Conservation (phyloP, 139 green algal genomes). For the Pleodorina starrii region DNA sequence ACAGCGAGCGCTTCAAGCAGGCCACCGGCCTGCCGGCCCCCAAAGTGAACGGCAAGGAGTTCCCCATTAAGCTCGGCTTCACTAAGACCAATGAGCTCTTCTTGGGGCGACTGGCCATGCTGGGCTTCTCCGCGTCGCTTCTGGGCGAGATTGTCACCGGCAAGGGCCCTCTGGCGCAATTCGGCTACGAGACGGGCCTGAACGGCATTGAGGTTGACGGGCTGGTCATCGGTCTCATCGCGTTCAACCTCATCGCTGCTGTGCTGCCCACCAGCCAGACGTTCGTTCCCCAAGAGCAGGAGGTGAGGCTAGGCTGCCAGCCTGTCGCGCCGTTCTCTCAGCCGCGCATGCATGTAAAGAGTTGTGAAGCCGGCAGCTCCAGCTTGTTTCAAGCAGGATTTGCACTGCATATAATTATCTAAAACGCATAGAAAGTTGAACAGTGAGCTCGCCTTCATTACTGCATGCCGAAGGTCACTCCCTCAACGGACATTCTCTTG, state of each 20-base stretch:
- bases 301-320: constrained; percentile 12
- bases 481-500: not conserved
- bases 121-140: constrained; percentile 76
- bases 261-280: constrained; percentile 70
- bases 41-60: constrained; percentile 15
- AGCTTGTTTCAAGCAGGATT: not conserved
- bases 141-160: constrained; percentile 77
- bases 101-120: constrained; percentile 84
- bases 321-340: no score
- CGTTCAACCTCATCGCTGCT: constrained; percentile 76
- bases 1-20: constrained; percentile 7
- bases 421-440: no score
- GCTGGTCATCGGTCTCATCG: constrained; percentile 74
- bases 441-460: no score
- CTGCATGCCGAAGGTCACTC: no score
- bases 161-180: constrained; percentile 79
- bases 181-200: constrained; percentile 75
- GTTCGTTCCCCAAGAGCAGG: constrained; percentile 66
- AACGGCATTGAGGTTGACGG: constrained; percentile 71
- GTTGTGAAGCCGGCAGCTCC: no score
- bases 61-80: constrained; percentile 53
- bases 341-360: no score
- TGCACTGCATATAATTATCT: not conserved
- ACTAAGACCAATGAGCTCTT: constrained; percentile 84
- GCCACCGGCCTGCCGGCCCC: constrained; percentile 18